Base-by-base conservation (phyloP, 1,139 yeast species). In the Sugiyamaella paludigena region DNA sequence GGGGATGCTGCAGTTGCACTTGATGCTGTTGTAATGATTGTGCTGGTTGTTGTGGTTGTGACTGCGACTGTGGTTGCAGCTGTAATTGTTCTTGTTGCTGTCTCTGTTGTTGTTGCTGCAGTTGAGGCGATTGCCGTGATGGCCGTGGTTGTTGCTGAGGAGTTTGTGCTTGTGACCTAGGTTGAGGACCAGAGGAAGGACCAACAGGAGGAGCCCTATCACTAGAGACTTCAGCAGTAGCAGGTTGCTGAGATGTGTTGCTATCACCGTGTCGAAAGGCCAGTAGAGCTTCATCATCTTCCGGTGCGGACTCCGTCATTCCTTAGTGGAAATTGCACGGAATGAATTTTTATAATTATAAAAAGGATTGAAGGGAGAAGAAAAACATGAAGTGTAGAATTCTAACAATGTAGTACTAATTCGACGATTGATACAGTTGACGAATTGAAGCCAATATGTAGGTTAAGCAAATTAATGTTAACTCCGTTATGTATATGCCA, bases 71-170 rank as follows among this genome's bases (percentile, higher is more conserved):
- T 5, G 51, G 50, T 42, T 53, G 60, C 13, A 40, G 29, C 38
- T 49, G 31, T 49, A 42, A 49, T 13, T 60, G 57, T 47, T 36
- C 32, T 19, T 38, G 44, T n/a, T 36, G 32, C 19, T 28, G 47
- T 30, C 52, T 45, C 48, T 48, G 56, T 16, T 56, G 55, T 48
- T 51, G 54, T 48, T 58, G 63, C 52, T 57, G 60, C 43, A 57
- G 58, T 49, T 57, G 57, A 42, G 58, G 63, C 43, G 56, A 50
- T 50, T 56, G 49, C 43, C 56, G 51, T 40, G 54, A 51, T 37
- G 48, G 53, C 52, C 56, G 60, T 36, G 54, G 55, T 26, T 36
- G 48, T 40, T 36, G 39, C 19, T 38, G 41, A 26, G 44, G 44
- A 10, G 40, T 41, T 11, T 34, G 44, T 12, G 44, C 15, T 41